phyloP scores from a whole-genome alignment of 202 grass and related monocot species.

The Musa balbisiana region DNA sequence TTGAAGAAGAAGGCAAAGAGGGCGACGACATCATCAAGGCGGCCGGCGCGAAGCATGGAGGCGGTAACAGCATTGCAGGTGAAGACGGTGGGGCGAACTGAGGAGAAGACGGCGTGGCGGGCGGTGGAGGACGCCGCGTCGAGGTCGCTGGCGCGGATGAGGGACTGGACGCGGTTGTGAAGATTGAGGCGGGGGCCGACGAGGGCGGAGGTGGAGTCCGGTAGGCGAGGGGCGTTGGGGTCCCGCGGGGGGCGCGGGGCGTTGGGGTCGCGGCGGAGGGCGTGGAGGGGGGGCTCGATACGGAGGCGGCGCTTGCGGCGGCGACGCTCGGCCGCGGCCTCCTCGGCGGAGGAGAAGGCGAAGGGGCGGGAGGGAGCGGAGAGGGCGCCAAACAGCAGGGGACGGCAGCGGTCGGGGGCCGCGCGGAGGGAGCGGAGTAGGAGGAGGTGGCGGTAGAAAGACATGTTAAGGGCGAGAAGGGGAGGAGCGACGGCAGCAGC shows the following conservation, averaged over 20 bases:
- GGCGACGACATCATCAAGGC: slow-evolving; percentile 28
- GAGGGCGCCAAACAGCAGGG: not conserved
- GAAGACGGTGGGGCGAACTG: slow-evolving; percentile 50
- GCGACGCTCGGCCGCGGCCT: slow-evolving; percentile 57
- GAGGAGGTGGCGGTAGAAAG: not conserved
- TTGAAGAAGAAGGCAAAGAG: slow-evolving; percentile 66
- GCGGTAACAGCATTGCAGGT: slow-evolving; percentile 51
- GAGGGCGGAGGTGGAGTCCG: slow-evolving; percentile 55
- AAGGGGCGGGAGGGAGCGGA: slow-evolving; percentile 20
- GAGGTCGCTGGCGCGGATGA: slow-evolving; percentile 55
- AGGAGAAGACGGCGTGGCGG: slow-evolving; percentile 31
- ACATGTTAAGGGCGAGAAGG: not conserved
- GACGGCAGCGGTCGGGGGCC: not conserved
- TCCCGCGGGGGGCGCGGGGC: slow-evolving; percentile 28
- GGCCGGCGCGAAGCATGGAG: slow-evolving; percentile 33
- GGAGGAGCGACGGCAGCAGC: not conserved
- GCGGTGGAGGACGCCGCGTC: slow-evolving; percentile 25
- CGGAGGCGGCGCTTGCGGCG: slow-evolving; percentile 62
- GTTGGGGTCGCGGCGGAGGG: slow-evolving; percentile 28
- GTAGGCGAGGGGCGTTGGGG: slow-evolving; percentile 36
- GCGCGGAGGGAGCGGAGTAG: not conserved
- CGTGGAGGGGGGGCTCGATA: slow-evolving; percentile 58
- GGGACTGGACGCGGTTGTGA: slow-evolving; percentile 59
- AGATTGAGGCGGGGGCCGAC: slow-evolving; percentile 60
- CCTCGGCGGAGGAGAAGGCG: slow-evolving; percentile 56